These are phyloP conservation scores for Saccharomycopsis guyanensis DNA, from an alignment of 805 yeast genomes.

Conservation along the genomic window DNA sequence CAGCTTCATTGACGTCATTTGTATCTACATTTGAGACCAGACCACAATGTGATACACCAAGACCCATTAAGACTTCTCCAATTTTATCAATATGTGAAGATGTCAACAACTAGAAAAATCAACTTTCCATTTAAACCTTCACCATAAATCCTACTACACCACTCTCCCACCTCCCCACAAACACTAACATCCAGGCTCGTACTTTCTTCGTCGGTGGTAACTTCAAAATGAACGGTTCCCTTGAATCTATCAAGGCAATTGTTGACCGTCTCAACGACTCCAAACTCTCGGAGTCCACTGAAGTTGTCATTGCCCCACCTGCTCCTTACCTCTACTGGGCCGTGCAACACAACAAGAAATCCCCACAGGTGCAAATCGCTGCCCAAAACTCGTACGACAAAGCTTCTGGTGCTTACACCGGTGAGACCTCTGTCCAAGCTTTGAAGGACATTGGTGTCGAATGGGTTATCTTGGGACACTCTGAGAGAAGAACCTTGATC, in stretches of 20 bases:
- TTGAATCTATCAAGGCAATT: constrained; percentile 74
- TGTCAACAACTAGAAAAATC: too few relatives aligned
- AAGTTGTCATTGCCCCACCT: constrained; percentile 95
- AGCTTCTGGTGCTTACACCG: constrained; percentile 95
- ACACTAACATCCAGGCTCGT: constrained; percentile 76
- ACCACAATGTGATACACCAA: too few relatives aligned
- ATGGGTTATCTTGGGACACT: constrained; percentile 97
- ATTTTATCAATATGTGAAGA: too few relatives aligned
- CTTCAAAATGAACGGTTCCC: constrained; percentile 97
- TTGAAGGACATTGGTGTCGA: constrained; percentile 85
- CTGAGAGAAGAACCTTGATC: constrained; percentile 95
- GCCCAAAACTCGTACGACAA: constrained; percentile 89
- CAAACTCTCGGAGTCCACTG: constrained; percentile 66
- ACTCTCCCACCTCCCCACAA: too few relatives aligned
- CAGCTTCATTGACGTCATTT: too few relatives aligned
- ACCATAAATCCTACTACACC: too few relatives aligned
- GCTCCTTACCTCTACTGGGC: constrained; percentile 84
- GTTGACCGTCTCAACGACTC: constrained; percentile 78
- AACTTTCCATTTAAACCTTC: too few relatives aligned
- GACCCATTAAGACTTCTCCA: too few relatives aligned
- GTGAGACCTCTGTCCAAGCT: constrained; percentile 87
- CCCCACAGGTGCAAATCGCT: constrained; percentile 65
- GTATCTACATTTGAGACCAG: too few relatives aligned
- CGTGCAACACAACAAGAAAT: constrained; percentile 55
- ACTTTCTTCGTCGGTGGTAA: constrained; percentile 97